Conservation (phyloP, 495 filamentous ascomycete genomes). For the Terfezia boudieri region DNA sequence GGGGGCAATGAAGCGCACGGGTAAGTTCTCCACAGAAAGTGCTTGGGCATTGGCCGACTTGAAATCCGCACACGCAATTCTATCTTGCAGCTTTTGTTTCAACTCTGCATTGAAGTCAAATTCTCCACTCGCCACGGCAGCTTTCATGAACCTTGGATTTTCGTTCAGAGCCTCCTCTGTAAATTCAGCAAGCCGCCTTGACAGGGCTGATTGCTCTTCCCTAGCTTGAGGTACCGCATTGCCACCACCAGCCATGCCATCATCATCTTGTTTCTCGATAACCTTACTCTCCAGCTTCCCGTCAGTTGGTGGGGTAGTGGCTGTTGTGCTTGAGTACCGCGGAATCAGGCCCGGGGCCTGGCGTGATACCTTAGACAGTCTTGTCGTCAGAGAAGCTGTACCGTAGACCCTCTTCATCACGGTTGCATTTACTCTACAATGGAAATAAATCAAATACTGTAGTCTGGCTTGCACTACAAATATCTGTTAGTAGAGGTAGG, state of each 20-base stretch:
- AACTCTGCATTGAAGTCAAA: constrained; percentile 76
- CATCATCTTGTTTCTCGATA: not conserved
- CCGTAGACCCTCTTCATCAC: not conserved
- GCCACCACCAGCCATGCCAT: not conserved
- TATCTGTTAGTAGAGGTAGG: too few relatives aligned
- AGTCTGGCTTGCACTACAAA: too few relatives aligned
- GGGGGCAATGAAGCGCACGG: constrained; percentile 16
- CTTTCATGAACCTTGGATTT: constrained; percentile 1
- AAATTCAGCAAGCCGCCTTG: constrained; percentile 14
- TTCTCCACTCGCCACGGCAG: constrained; percentile 39
- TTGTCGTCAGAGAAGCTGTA: too few relatives aligned
- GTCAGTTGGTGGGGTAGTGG: not conserved
- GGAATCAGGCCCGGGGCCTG: not conserved
- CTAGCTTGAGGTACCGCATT: not conserved
- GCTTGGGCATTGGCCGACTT: constrained; percentile 43
- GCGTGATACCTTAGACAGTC: too few relatives aligned
- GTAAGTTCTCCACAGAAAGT: constrained; percentile 42
- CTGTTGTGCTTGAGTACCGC: constrained; percentile 2
- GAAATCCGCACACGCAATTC: constrained; percentile 49
- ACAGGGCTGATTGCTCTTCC: constrained; percentile 10
- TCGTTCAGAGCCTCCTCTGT: constrained; percentile 12
- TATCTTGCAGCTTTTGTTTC: constrained; percentile 48
- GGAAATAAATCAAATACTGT: too few relatives aligned
- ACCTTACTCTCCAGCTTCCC: not conserved
- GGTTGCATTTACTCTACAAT: too few relatives aligned